These are phyloP conservation scores for Oenanthe sinensis DNA, from an alignment of 129 eudicot genomes.

Conservation along the genomic window DNA sequence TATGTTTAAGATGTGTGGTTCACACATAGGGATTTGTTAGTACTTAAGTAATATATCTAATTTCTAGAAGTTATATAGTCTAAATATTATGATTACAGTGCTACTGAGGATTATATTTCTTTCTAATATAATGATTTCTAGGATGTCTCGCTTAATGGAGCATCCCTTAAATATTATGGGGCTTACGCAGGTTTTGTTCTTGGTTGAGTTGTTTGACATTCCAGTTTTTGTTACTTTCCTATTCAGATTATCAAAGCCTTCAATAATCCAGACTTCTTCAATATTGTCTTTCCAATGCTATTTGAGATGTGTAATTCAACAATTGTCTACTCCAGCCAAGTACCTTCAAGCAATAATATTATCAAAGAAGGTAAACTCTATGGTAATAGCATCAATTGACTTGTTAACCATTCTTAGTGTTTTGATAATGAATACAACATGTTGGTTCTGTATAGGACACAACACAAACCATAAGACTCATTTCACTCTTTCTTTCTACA, in stretches of 20 bases:
- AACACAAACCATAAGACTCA: not conserved
- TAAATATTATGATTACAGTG: not conserved
- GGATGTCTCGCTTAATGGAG: not conserved
- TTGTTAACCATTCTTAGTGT: not conserved
- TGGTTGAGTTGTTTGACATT: not conserved
- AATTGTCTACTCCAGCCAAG: constrained; percentile 28
- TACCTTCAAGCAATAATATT: constrained; percentile 29
- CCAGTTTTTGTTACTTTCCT: not conserved
- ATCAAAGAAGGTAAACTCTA: constrained; percentile 42
- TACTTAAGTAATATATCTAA: not conserved
- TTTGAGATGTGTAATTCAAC: constrained; percentile 53
- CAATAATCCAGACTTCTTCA: constrained; percentile 62
- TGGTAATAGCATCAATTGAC: not conserved
- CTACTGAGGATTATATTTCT: not conserved
- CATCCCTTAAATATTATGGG: not conserved
- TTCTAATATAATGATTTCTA: not conserved
- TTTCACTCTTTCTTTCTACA: not conserved
- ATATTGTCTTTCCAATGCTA: constrained; percentile 54
- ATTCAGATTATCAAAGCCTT: constrained; percentile 75
- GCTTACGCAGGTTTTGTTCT: not conserved
- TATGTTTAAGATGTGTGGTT: not conserved
- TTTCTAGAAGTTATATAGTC: not conserved
- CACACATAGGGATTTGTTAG: not conserved
- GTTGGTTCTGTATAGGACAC: not conserved
- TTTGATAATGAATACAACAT: not conserved